phyloP scores from a whole-genome alignment of 1,284 basidiomycete species.

The Trichosporon ovoides region DNA sequence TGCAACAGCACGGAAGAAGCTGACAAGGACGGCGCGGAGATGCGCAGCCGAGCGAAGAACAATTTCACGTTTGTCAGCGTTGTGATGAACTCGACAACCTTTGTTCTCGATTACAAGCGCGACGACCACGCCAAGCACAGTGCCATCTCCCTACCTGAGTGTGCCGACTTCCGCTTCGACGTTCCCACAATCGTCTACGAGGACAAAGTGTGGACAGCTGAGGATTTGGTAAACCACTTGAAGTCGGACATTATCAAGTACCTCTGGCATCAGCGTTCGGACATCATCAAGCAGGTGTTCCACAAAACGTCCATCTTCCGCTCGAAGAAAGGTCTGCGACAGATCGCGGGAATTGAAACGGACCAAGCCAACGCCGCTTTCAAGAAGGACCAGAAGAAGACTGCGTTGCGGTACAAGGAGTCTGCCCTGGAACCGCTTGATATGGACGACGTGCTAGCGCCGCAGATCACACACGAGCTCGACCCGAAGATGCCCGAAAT shows the following conservation, averaged over 20 bases:
- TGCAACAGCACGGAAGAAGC: too few species aligned
- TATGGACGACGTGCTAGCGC: slow-evolving; percentile 8
- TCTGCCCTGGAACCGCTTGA: slow-evolving; percentile 13
- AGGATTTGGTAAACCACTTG: slow-evolving; percentile 73
- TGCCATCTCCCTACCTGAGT: slow-evolving; percentile 25
- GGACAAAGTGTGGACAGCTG: slow-evolving; percentile 82
- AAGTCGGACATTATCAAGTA: slow-evolving; percentile 55
- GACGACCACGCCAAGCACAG: slow-evolving; percentile 52
- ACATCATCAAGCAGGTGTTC: slow-evolving; percentile 45
- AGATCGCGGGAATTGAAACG: slow-evolving; percentile 23
- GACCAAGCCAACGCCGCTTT: background rate
- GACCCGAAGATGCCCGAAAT: background rate
- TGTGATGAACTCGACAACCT: slow-evolving; percentile 58
- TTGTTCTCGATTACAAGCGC: slow-evolving; percentile 52
- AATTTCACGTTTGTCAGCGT: slow-evolving; percentile 72
- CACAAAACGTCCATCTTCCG: slow-evolving; percentile 41
- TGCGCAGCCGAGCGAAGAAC: slow-evolving; percentile 49
- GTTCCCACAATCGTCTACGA: slow-evolving; percentile 64
- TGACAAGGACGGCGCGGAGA: slow-evolving; percentile 41
- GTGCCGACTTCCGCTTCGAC: slow-evolving; percentile 54
- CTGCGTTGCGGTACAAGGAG: slow-evolving; percentile 15
- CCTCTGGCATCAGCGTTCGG: slow-evolving; percentile 48
- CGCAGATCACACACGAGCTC: slow-evolving; percentile 1
- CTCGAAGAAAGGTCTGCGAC: slow-evolving; percentile 34
- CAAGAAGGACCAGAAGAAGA: slow-evolving; percentile 8